Evolutionary conservation across 1,284 basidiomycete genomes (phyloP), one percentile per base, ranked within the genome.

Genomic region (Ceratobasidium sp.): DNA sequence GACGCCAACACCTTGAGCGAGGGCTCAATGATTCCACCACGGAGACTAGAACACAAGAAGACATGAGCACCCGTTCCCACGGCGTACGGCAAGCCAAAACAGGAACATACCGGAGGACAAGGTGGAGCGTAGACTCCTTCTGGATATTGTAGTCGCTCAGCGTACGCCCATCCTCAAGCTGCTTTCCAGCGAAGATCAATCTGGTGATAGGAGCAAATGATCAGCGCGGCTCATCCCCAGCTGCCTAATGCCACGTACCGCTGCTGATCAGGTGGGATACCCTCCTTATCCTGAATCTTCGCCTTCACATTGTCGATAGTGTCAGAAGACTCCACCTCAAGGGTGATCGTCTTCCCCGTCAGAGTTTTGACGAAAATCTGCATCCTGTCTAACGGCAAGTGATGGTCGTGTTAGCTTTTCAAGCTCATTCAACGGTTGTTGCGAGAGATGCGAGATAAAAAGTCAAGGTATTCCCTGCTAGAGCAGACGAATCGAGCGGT

Each of bases 1-100:
- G 90, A 87, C 75, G 97, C 97, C 76, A 98, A 89, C 71, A 96
- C 95, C 86, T 98, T 98, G 81, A 99, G 87, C 79, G 97, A 98
- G 77, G 97, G 97, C 87, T 99, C 97, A 79, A 99, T 99, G 86
- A 99, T 95, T 77, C 97, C 97, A 79, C 97, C 96, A 85, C 96
- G 94, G 79, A 98, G 93, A 86, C 93, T 93, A 77, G n/a, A 73
- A 26, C 11, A 38, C 35, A 38, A 62, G 5, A 21, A 62, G 30
- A 23, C 14, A 41, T 38, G 9, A 46, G 76, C 58, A 72, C 16
- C 11, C 67, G 43, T n/a, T 73, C 2, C n/a, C 9, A 43, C 41
- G 21, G 18, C 3, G 6, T 26, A 35, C 11, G 35, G 6, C 23
- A 8, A 21, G 41, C 47, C 35, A n/a, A n/a, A n/a, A n/a, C n/a